Evolutionary conservation across 768 basidiomycete genomes (phyloP), one percentile per base, ranked within the genome.

Genomic region (Mycena amicta): DNA sequence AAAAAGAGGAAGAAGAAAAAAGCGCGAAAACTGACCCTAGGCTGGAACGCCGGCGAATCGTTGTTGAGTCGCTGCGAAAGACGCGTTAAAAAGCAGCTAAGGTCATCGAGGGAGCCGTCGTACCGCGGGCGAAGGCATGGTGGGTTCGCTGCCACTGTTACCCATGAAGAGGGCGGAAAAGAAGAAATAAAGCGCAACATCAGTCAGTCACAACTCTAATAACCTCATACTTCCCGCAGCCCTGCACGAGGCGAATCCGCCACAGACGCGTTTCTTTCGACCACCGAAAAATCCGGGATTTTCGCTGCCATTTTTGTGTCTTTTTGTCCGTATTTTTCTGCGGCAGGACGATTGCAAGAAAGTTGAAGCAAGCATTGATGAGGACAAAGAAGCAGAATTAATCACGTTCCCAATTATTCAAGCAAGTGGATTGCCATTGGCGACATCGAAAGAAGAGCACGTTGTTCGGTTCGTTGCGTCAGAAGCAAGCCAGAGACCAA

Each of bases 101-200:
- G 33, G 33, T 37, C 33, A n/a, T n/a, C 33, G 33, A 18, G 18
- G 33, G 18, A 18, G 33, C 8, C 33, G 33, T 37, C 33, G 33
- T 18, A 37, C 33, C 33, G 33, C 8, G 11, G 33, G 8, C 8
- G 18, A 37, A 37, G 33, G 18, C 33, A 37, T 45, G 43, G 43
- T 6, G 20, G 43, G 43, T 8, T n/a, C 43, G 20, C 43, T 45
- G 43, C 52, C 53, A 49, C 47, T 55, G 53, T 62, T 63, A 49
- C 62, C 62, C 62, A 63, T 63, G 25, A 23, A 26, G n/a, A 23
- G 43, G 43, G n/a, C n/a, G n/a, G n/a, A n/a, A n/a, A 23, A 45
- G 43, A 45, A n/a, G 43, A 45, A 45, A 13, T 23, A 23, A 16
- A 45, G 13, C 43, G 8, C 13, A 15, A 45, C 13, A 8, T 16